Conservation (phyloP, 1,139 yeast genomes). For the Kurtzmaniella natalensis region DNA sequence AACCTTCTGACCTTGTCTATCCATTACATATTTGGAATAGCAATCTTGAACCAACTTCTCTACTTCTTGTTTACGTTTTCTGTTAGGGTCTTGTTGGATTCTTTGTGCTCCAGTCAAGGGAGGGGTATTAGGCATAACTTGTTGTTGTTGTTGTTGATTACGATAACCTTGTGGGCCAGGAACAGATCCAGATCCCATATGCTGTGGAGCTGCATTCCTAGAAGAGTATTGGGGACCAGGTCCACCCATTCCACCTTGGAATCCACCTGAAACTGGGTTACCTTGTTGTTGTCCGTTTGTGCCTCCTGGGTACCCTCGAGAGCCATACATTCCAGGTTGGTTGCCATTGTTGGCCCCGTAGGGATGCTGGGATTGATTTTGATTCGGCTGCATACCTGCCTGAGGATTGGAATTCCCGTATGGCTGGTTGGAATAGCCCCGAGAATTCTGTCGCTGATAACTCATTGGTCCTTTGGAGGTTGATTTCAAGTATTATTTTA, state of each 20-base stretch:
- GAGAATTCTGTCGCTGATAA: neutral
- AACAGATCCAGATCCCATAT: neutral
- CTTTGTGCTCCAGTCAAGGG: conserved; percentile 2
- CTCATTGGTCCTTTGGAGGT: neutral
- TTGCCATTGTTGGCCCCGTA: neutral
- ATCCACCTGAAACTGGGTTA: no score
- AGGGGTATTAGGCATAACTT: neutral
- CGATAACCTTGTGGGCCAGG: neutral
- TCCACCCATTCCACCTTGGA: no score
- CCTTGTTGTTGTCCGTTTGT: neutral
- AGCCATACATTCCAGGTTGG: no score
- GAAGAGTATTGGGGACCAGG: neutral
- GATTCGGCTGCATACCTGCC: no score
- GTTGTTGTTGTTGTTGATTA: neutral
- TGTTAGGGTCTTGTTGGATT: conserved; percentile 1
- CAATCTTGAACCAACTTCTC: conserved; percentile 41
- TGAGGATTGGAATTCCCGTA: neutral
- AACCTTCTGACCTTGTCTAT: conserved; percentile 24
- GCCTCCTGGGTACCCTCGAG: neutral
- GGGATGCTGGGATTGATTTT: no score
- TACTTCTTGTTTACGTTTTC: conserved; percentile 3
- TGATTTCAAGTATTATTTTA: no score
- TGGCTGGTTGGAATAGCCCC: neutral
- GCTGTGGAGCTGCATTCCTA: neutral
- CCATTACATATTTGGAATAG: conserved; percentile 30